Base-by-base conservation (phyloP, 2,329 filamentous ascomycete species). In the Ilyonectria mors-panacis region DNA sequence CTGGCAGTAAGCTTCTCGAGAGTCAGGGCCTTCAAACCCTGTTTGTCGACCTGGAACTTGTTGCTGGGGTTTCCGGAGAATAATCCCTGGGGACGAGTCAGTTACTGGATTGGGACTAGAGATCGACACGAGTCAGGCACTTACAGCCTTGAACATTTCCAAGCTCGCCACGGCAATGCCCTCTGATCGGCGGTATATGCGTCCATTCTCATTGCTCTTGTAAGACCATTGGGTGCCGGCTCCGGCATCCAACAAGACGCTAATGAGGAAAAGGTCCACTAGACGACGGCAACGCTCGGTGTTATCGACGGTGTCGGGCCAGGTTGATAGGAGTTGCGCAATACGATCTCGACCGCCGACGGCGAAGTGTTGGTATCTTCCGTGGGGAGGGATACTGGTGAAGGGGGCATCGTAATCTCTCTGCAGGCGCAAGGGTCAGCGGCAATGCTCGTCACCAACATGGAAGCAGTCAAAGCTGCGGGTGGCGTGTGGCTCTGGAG, bases 161-260 rank as follows among this genome's bases (percentile, higher is more conserved):
- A 91, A 78, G 70, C 87, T 90, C 7, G 89, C 89, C 71, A 92
- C 91, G 9, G 95, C 95, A 62, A 98, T 86, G 9, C 95, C 95
- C 80, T 98, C 96, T 68, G 94, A 97, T 57, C 96, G 90, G 59
- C 90, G 87, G 81, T 95, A 98, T 45, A 92, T 81, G 69, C 91
- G 92, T 63, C 93, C 94, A 70, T 94, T 97, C 77, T 97, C 94
- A 70, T 91, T 91, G 78, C 94, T 97, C 84, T 93, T 96, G 84
- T 97, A 99, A 73, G 91, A 92, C 96, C 96, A 99, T 72, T 90
- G 88, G 3, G 91, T 95, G 45, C 96, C 96, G 2, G 96, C 94
- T 45, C 96, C 96, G 5, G 96, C 94, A 77, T 97, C 93, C 9
- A 97, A 86, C 56, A 97, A 84, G 8, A 96, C 93, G 56, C 93